Conservation (phyloP, 2,329 filamentous ascomycete genomes). For the Aureobasidium sp. region DNA sequence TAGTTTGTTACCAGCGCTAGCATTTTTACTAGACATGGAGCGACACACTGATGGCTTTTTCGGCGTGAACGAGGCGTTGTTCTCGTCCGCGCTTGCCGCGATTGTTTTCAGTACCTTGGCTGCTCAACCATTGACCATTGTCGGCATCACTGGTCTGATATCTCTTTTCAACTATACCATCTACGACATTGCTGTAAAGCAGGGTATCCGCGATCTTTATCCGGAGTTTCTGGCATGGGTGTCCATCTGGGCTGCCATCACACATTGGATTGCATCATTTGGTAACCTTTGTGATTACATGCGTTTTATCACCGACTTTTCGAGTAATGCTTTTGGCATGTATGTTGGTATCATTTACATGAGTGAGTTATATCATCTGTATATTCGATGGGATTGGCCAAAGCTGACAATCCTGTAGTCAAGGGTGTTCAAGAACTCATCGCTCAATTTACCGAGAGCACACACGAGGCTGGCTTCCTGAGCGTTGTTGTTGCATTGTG, state of each 20-base stretch:
- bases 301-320: constrained; percentile 53
- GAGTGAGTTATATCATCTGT: constrained; percentile 20
- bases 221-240: constrained; percentile 51
- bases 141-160: constrained; percentile 51
- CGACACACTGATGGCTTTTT: constrained; percentile 49
- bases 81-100: constrained; percentile 49
- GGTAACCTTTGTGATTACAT: constrained; percentile 52
- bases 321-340: constrained; percentile 46
- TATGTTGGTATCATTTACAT: constrained; percentile 53
- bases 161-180: constrained; percentile 53
- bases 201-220: constrained; percentile 44
- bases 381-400: too few species aligned
- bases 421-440: constrained; percentile 52
- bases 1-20: not conserved
- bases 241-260: constrained; percentile 51
- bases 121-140: constrained; percentile 50
- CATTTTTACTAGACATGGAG: constrained; percentile 45
- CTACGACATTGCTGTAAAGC: constrained; percentile 47
- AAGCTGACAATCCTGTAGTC: constrained; percentile 28
- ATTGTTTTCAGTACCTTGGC: constrained; percentile 48
- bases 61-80: constrained; percentile 51
- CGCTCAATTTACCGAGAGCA: constrained; percentile 41
- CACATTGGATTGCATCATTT: constrained; percentile 50
- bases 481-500: constrained; percentile 45
- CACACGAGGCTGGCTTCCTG: constrained; percentile 39